These are phyloP conservation scores for Hydnomerulius pinastri DNA, from an alignment of 768 basidiomycete genomes.

Conservation along the genomic window DNA sequence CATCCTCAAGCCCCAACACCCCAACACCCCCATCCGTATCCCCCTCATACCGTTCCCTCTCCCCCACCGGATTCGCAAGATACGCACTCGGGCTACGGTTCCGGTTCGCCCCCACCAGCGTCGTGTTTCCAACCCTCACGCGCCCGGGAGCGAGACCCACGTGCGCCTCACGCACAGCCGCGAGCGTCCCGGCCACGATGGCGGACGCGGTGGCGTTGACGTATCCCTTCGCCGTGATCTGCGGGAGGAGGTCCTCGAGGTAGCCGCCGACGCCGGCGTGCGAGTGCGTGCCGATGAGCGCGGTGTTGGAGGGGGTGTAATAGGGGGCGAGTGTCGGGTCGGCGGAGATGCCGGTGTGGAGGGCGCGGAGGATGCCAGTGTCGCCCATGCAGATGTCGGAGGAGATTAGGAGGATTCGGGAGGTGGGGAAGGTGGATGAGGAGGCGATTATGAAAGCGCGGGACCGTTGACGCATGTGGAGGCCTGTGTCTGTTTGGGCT, in stretches of 20 bases:
- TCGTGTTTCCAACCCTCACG: slow-evolving; percentile 68
- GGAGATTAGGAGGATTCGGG: slow-evolving; percentile 75
- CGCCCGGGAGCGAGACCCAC: slow-evolving; percentile 57
- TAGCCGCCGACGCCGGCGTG: slow-evolving; percentile 82
- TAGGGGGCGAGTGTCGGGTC: slow-evolving; percentile 54
- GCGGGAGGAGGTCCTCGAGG: slow-evolving; percentile 75
- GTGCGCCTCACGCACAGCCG: slow-evolving; percentile 70
- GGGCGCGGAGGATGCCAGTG: slow-evolving; percentile 68
- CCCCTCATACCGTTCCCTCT: slow-evolving; percentile 64
- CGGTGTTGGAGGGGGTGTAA: slow-evolving; percentile 71
- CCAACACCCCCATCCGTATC: slow-evolving; percentile 79
- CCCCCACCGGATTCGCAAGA: slow-evolving; percentile 69
- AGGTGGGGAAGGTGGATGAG: slow-evolving; percentile 45
- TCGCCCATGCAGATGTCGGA: slow-evolving; percentile 88
- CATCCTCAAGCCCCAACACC: slow-evolving; percentile 65
- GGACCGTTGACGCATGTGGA: slow-evolving; percentile 79
- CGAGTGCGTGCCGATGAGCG: slow-evolving; percentile 73
- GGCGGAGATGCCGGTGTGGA: slow-evolving; percentile 57
- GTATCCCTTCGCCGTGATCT: slow-evolving; percentile 73
- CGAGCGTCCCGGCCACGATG: slow-evolving; percentile 68
- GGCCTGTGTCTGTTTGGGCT: slow-evolving; percentile 67
- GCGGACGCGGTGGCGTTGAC: slow-evolving; percentile 72
- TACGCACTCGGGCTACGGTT: slow-evolving; percentile 80
- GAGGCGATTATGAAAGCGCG: slow-evolving; percentile 79
- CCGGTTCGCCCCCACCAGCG: slow-evolving; percentile 65